Conservation (phyloP, 2,329 filamentous ascomycete species). For the Apiospora marii region DNA sequence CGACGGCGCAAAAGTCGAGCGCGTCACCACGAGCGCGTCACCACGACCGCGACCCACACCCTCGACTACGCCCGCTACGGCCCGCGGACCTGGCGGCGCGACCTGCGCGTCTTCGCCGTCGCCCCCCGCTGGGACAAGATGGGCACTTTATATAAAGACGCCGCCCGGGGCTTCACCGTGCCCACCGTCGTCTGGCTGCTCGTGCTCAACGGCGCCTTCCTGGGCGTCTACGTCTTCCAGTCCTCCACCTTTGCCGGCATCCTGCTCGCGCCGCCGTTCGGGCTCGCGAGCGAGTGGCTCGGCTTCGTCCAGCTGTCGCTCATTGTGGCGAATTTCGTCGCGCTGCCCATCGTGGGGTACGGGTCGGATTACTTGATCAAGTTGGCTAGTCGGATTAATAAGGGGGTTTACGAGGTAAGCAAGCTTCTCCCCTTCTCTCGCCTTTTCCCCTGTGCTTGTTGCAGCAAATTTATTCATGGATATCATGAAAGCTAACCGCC, state of each 20-base stretch:
- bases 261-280: constrained; percentile 33
- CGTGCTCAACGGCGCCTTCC: constrained; percentile 35
- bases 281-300: constrained; percentile 29
- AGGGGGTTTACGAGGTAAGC: constrained; percentile 20
- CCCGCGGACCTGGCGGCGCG: constrained; percentile 33
- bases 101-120: constrained; percentile 34
- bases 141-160: constrained; percentile 32
- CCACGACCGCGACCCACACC: constrained; percentile 27
- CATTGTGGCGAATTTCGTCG: constrained; percentile 32
- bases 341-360: constrained; percentile 33
- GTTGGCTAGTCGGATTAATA: constrained; percentile 22
- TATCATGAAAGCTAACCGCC: background rate
- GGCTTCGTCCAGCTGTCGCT: constrained; percentile 34
- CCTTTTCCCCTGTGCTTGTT: background rate
- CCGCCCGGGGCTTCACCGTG: constrained; percentile 29
- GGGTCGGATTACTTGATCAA: constrained; percentile 32
- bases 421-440: background rate
- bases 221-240: constrained; percentile 38
- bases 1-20: constrained; percentile 22
- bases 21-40: constrained; percentile 28
- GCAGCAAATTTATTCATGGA: no score
- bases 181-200: constrained; percentile 36
- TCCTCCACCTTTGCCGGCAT: constrained; percentile 34
- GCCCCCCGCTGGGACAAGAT: constrained; percentile 31
- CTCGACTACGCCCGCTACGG: constrained; percentile 28